Base-by-base conservation (phyloP, 495 filamentous ascomycete species). In the Jackrogersella multiformis region DNA sequence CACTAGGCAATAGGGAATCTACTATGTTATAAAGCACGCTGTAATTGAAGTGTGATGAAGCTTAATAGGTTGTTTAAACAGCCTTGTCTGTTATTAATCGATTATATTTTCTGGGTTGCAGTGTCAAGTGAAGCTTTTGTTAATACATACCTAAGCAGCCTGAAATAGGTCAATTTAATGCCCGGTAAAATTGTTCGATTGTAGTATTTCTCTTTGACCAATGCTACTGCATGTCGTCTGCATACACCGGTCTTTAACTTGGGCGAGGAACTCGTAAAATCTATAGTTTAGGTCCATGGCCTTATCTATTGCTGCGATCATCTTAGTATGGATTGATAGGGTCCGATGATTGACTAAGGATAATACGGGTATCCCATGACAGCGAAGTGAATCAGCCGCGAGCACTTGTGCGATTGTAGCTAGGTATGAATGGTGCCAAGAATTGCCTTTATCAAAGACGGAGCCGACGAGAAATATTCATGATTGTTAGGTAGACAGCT, bases 161-260 rank as follows among this genome's bases (percentile, higher is more conserved):
- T 51, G 44, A 56, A 62, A 61, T 56, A 52, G 64, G 21, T 68
- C 57, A 57, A 53, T 57, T 57, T n/a, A 39, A 52, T 15, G n/a
- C 20, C 28, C 15, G 54, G 62, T 65, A 23, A 30, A 56, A 38
- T 36, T 18, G 26, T 7, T 23, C 6, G 23, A 30, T 4, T 49
- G 21, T 51, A 32, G 39, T 34, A 32, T 57, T 16, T 36, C 35
- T 53, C 41, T 45, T 16, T 48, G 16, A 23, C 41, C 23, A 6
- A 56, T 56, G 15, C 32, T 64, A 38, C 24, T 51, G 34, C 44
- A 21, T 21, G 28, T 23, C 18, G 7, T 23, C 34, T 18, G 7
- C 18, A 38, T 23, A 5, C 49, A 36, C 32, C 49, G 30, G 20
- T 24, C 20, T 36, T 53, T 16, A n/a, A 34, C 49, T 53, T 23